Conservation (phyloP, 2,329 filamentous ascomycete genomes). For the Aspergillus tamarii region DNA sequence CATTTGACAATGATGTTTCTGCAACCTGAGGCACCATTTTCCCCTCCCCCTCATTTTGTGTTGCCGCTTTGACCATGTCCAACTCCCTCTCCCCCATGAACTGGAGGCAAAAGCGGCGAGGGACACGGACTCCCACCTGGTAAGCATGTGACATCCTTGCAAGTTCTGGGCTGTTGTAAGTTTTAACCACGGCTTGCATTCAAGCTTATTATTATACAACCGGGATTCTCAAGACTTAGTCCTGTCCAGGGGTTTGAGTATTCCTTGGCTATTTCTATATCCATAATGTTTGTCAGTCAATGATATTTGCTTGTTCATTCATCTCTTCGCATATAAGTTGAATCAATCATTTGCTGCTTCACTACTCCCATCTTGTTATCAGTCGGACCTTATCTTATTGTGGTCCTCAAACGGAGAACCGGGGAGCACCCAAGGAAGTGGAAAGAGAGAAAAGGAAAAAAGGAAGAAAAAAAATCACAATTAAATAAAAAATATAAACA, state of each 20-base stretch:
- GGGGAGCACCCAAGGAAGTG: background rate
- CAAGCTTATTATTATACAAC: background rate
- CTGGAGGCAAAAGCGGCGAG: constrained; percentile 15
- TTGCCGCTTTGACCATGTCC: constrained; percentile 19
- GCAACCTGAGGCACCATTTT: constrained; percentile 15
- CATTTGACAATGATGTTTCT: constrained; percentile 3
- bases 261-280: background rate
- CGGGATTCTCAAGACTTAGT: background rate
- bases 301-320: background rate
- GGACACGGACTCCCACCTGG: background rate
- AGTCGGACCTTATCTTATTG: background rate
- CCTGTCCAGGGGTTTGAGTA: background rate
- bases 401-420: background rate
- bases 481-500: background rate
- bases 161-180: background rate
- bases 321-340: background rate
- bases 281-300: background rate
- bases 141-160: background rate
- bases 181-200: background rate
- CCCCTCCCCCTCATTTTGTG: constrained; percentile 27
- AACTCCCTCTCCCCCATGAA: background rate
- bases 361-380: background rate
- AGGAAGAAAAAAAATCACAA: background rate
- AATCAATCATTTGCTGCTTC: background rate
- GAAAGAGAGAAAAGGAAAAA: background rate